Evolutionary conservation across 768 basidiomycete species (phyloP), one percentile per base, ranked within the genome.

Genomic region (Lactarius psammicola): DNA sequence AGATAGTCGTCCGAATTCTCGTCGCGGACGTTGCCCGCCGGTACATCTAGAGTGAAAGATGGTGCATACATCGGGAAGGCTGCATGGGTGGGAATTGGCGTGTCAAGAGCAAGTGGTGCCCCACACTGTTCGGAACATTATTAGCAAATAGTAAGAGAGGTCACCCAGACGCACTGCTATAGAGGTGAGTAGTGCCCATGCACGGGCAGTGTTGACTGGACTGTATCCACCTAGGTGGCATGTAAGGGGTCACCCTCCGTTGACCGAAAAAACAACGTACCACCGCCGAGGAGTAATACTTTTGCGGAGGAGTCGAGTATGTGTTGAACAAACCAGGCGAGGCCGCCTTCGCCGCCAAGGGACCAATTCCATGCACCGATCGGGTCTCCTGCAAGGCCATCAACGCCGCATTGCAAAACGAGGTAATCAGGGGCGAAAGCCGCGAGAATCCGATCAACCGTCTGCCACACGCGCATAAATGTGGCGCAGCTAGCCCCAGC

Each of bases 331-430:
- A 81, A 88, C 91, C 89, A 89, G 4, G 87, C 85, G 62, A 95
- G 75, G 0, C 92, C 88, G 3, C 73, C 76, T 49, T 81, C 80
- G 0, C 77, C 72, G 10, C 79, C 84, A 33, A 93, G 74, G 6
- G 83, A 79, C 87, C 88, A 87, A 73, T 93, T 88, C 80, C 89
- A 87, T 2, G 84, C 82, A 4, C 82, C 81, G 75, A 87, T 87
- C 1, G 90, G 88, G 74, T 97, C 95, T 0, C 89, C 92, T 0
- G 92, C 87, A 3, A 98, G 81, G 0, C 87, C 92, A 69, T 98
- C 95, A 1, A 86, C 85, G 2, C 95, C 95, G 63, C 94, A 93
- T 72, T 97, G 94, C 0, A 97, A 72, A 0, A 95, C 82, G 17
- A 93, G 74, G 70, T 84, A 92, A 69, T 95, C 90, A 0, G 95